A percentile compares a stretch with the other conserved stretches of the same genome.
Conservation (phyloP, 2,329 filamentous ascomycete genomes). For the Ascocoryne sarcoides region DNA sequence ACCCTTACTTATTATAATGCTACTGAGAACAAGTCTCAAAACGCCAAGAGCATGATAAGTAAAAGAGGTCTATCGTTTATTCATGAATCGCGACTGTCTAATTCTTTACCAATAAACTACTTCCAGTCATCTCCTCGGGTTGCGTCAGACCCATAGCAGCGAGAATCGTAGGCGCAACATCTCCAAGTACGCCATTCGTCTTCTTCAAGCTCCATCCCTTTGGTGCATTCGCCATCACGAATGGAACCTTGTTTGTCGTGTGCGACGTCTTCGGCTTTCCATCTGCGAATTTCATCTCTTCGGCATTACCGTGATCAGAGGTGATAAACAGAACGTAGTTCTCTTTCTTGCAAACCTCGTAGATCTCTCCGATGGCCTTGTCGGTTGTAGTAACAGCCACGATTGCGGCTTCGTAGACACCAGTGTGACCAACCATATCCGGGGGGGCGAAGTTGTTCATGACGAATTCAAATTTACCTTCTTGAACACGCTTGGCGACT, state of each 20-base stretch:
- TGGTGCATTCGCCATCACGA: constrained; percentile 96
- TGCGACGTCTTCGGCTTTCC: constrained; percentile 97
- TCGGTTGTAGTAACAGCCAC: constrained; percentile 80
- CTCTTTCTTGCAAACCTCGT: constrained; percentile 87
- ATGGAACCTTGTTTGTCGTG: constrained; percentile 95
- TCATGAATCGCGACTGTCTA: no score
- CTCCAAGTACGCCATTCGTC: constrained; percentile 77
- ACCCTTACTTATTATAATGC: no score
- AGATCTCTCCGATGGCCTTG: constrained; percentile 85
- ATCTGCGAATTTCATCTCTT: constrained; percentile 97
- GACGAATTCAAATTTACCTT: constrained; percentile 86
- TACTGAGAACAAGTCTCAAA: no score
- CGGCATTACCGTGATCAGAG: constrained; percentile 88
- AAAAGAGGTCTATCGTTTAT: no score
- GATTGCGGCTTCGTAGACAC: constrained; percentile 91
- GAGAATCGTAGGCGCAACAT: constrained; percentile 91
- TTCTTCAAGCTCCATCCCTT: constrained; percentile 77
- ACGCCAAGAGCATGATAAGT: no score
- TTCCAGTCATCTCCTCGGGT: constrained; percentile 86
- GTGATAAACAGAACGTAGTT: constrained; percentile 94
- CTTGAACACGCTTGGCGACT: constrained; percentile 75
- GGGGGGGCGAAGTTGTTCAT: constrained; percentile 99
- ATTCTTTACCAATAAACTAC: constrained; percentile 70
- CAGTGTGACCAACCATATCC: constrained; percentile 98
- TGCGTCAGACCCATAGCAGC: constrained; percentile 84